Evolutionary conservation across 768 basidiomycete species (phyloP).

Genomic region (Vararia minispora): DNA sequence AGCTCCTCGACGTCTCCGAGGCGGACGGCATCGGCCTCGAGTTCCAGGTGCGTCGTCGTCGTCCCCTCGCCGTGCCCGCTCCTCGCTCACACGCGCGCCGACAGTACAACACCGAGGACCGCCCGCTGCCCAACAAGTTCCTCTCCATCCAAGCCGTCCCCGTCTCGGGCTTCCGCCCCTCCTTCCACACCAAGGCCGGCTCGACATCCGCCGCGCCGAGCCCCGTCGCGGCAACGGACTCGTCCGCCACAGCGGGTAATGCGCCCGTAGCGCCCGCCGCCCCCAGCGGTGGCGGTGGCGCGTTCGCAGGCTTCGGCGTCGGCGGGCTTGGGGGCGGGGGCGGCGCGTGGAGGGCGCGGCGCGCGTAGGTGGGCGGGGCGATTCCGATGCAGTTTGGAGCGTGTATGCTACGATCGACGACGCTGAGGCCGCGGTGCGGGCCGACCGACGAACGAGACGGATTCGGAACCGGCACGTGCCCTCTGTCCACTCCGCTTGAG

Average conservation of each 20-base stretch:
- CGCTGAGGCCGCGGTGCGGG: too few relatives aligned
- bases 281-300: neutral
- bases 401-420: too few relatives aligned
- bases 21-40: slow-evolving; percentile 79
- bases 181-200: slow-evolving; percentile 37
- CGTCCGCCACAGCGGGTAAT: slow-evolving; percentile 7
- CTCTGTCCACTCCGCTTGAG: too few relatives aligned
- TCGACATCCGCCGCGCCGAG: slow-evolving; percentile 18
- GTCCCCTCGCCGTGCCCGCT: neutral
- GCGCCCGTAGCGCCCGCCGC: slow-evolving; percentile 6
- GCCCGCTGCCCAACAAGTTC: slow-evolving; percentile 74
- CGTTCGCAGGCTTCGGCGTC: slow-evolving; percentile 4
- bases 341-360: neutral
- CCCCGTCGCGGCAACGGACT: slow-evolving; percentile 17
- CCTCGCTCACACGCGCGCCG: neutral
- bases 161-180: slow-evolving; percentile 51
- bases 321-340: slow-evolving; percentile 2
- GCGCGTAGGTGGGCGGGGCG: too few relatives aligned
- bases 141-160: slow-evolving; percentile 68
- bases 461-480: too few relatives aligned
- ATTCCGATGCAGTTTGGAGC: too few relatives aligned
- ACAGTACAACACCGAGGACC: slow-evolving; percentile 82
- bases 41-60: slow-evolving; percentile 57
- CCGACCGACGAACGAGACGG: too few relatives aligned
- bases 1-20: slow-evolving; percentile 75